These are phyloP conservation scores for Tetrahymena elliotti DNA, from an alignment of 73 alveolate genomes.

Conservation along the genomic window DNA sequence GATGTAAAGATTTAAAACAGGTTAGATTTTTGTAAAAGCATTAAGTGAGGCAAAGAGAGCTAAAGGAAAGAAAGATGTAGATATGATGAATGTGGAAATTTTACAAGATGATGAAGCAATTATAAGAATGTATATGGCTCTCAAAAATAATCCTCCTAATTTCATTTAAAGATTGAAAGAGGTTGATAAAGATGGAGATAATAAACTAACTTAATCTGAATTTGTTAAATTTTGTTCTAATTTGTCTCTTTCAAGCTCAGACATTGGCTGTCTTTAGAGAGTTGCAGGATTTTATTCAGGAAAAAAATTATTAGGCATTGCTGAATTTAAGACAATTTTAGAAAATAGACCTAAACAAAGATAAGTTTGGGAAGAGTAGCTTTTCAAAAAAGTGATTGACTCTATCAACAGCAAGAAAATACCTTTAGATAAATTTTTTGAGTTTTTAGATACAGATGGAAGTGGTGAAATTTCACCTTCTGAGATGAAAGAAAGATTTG, in stretches of 20 bases:
- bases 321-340: constrained; percentile 5
- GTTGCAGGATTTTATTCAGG: constrained; percentile 9
- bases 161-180: constrained; percentile 21
- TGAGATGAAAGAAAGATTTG: constrained; percentile 18
- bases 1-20: constrained; percentile 28
- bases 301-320: constrained; percentile 13
- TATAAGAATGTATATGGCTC: constrained; percentile 5
- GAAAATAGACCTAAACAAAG: constrained; percentile 29
- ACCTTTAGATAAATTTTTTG: constrained; percentile 11
- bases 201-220: constrained; percentile 18
- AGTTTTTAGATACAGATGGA: constrained; percentile 30
- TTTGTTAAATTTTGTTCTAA: background rate
- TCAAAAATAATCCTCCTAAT: constrained; percentile 32
- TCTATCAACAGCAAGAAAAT: constrained; percentile 18
- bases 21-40: constrained; percentile 34
- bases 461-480: constrained; percentile 19
- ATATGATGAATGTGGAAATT: background rate
- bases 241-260: background rate
- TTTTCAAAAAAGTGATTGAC: constrained; percentile 22
- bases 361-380: constrained; percentile 4
- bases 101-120: constrained; percentile 35
- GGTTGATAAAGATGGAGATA: constrained; percentile 25
- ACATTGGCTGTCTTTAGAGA: constrained; percentile 13
- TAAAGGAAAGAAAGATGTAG: background rate
- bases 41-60: background rate